phyloP scores from a whole-genome alignment of 2,329 filamentous ascomycete genomes.

The Penicillium sp. region DNA sequence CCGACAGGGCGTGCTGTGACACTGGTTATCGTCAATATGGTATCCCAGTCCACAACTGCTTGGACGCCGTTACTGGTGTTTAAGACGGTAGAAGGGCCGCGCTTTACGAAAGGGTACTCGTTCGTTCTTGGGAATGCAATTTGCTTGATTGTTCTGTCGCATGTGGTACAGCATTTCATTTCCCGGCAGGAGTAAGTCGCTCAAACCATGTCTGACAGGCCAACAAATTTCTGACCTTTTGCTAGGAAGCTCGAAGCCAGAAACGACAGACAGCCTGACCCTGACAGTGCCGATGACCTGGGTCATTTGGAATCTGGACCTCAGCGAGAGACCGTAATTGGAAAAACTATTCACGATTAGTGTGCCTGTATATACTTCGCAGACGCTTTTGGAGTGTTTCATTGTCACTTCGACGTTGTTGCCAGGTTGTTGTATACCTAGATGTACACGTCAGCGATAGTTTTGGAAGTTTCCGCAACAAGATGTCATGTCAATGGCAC shows the following conservation, averaged over 20 bases:
- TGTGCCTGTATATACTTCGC: neutral
- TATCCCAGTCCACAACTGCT: constrained; percentile 56
- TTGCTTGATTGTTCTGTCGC: constrained; percentile 34
- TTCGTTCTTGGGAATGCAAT: constrained; percentile 42
- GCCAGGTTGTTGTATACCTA: neutral
- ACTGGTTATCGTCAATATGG: constrained; percentile 51
- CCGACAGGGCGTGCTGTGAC: constrained; percentile 49
- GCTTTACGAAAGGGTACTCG: constrained; percentile 45
- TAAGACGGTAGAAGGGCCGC: constrained; percentile 45
- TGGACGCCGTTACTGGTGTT: constrained; percentile 57
- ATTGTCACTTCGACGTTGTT: neutral
- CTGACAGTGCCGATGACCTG: constrained; percentile 1
- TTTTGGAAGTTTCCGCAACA: neutral
- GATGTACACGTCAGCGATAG: neutral
- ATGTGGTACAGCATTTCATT: constrained; percentile 21
- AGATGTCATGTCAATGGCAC: neutral
- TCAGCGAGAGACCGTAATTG: neutral
- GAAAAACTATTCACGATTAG: neutral
- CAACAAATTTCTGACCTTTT: neutral
- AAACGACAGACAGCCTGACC: constrained; percentile 1
- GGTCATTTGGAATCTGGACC: constrained; percentile 5
- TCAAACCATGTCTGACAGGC: neutral
- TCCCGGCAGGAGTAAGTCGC: constrained; percentile 14
- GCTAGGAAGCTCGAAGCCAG: constrained; percentile 1
- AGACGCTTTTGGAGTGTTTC: neutral